Conservation (phyloP, 2,329 filamentous ascomycete genomes). For the Alternaria sp. region DNA sequence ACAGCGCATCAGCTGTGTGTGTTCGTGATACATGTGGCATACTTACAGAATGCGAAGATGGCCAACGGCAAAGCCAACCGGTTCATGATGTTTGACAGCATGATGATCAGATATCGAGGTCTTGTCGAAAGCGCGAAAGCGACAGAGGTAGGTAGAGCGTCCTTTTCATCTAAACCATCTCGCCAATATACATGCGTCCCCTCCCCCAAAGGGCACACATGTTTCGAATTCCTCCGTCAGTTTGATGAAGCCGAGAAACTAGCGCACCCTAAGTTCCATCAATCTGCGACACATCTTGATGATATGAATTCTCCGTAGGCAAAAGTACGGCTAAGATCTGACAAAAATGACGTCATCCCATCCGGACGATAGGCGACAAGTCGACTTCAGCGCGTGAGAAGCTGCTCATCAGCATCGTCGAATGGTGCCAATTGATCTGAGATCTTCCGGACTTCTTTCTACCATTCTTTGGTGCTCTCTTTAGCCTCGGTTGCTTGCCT, state of each 20-base stretch:
- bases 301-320: not conserved
- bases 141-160: not conserved
- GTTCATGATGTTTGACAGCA: slow-evolving; percentile 11
- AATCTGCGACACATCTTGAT: slow-evolving; percentile 6
- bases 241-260: slow-evolving; percentile 11
- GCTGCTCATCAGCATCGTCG: not conserved
- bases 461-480: not conserved
- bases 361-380: not conserved
- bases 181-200: not conserved
- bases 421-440: not conserved
- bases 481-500: slow-evolving; percentile 6
- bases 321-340: slow-evolving; percentile 1
- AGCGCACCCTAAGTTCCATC: not conserved
- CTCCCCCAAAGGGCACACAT: not conserved
- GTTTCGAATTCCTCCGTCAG: slow-evolving; percentile 4
- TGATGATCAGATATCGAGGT: not conserved
- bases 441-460: not conserved
- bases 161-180: not conserved
- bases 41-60: slow-evolving; percentile 10
- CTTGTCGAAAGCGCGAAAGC: not conserved
- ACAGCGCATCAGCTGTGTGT: not conserved
- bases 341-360: not conserved
- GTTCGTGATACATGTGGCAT: no score
- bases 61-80: slow-evolving; percentile 8
- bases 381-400: not conserved